Base-by-base conservation (phyloP, 495 filamentous ascomycete species). In the Podospora anserina region DNA sequence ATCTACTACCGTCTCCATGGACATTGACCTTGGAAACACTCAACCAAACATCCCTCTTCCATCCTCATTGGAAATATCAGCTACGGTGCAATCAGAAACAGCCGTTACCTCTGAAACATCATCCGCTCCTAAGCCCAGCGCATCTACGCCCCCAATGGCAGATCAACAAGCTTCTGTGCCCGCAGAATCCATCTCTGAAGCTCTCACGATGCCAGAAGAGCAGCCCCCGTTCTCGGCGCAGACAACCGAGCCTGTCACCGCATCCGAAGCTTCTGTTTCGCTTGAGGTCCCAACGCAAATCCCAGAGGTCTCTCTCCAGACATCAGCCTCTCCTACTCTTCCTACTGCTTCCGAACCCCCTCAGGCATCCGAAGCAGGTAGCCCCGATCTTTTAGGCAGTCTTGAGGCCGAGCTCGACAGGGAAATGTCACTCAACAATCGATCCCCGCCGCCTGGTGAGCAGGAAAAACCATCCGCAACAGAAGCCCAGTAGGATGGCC, bases 351-450 rank as follows among this genome's bases (percentile, higher is more conserved):
- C 23, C 26, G 54, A 66, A 15, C 28, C 20, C 6, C 53, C 54
- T 3, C 16, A 34, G 64, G 64, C 6, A 27, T 73, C 68, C 1
- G 72, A 74, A 54, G 76, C 77, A 54, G 77, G 74, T 54, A 75
- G 72, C 15, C 66, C 74, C 15, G 71, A 76, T 39, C 34, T 77
- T 63, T 68, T 78, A 5, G 70, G 75, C 53, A 74, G 72, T 54
- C 75, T 78, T 7, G 77, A 78, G 57, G 64, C 70, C 19, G 77
- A 78, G 58, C 72, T 77, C 20, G 69, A 78, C 56, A 70, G 73
- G 27, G 73, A 78, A 57, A 73, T 75, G 66, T 67, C 65, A 11
- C 23, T 74, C 32, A 72, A 71, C 55, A 69, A 54, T 13, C 34
- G 30, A 32, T 32, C 30, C 4, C 30, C 30, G 30, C 30, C 30